phyloP scores from a whole-genome alignment of 352 stramenopile genomes.

The Pythium apleroticum region DNA sequence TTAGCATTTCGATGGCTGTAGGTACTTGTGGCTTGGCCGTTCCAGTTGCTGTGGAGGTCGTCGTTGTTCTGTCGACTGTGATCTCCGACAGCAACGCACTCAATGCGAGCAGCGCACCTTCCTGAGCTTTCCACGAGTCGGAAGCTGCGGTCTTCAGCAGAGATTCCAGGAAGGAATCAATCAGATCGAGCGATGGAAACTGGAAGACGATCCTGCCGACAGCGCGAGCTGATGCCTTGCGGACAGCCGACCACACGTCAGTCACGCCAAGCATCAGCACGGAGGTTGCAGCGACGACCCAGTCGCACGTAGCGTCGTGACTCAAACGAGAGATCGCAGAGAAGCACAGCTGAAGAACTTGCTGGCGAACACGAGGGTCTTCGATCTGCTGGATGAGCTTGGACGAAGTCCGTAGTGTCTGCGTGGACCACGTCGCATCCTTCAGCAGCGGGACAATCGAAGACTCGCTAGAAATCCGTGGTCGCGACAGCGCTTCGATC shows the following conservation, averaged over 20 bases:
- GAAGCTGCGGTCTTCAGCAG: slow-evolving; percentile 37
- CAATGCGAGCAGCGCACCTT: slow-evolving; percentile 50
- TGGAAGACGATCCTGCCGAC: slow-evolving; percentile 29
- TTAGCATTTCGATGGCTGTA: slow-evolving; percentile 8
- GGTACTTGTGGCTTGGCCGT: not conserved
- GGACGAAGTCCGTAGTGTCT: slow-evolving; percentile 1
- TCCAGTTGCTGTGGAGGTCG: not conserved
- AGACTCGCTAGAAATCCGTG: not conserved
- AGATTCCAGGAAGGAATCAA: slow-evolving; percentile 45
- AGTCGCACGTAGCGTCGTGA: not conserved
- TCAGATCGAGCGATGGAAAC: slow-evolving; percentile 28
- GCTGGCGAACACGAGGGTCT: slow-evolving; percentile 42
- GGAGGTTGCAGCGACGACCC: slow-evolving; percentile 6
- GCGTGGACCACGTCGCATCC: not conserved
- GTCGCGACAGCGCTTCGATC: slow-evolving; percentile 7
- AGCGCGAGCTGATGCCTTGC: slow-evolving; percentile 42
- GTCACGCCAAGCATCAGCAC: slow-evolving; percentile 54
- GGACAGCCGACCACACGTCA: slow-evolving; percentile 72
- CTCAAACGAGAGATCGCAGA: slow-evolving; percentile 18
- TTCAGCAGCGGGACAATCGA: not conserved
- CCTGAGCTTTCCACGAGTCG: slow-evolving; percentile 42
- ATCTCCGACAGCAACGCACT: slow-evolving; percentile 38
- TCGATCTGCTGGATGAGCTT: slow-evolving; percentile 32
- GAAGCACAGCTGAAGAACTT: slow-evolving; percentile 36
- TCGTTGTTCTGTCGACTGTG: slow-evolving; percentile 9